These are phyloP conservation scores for Torulaspora maleeae DNA, from an alignment of 805 yeast genomes.

Conservation along the genomic window DNA sequence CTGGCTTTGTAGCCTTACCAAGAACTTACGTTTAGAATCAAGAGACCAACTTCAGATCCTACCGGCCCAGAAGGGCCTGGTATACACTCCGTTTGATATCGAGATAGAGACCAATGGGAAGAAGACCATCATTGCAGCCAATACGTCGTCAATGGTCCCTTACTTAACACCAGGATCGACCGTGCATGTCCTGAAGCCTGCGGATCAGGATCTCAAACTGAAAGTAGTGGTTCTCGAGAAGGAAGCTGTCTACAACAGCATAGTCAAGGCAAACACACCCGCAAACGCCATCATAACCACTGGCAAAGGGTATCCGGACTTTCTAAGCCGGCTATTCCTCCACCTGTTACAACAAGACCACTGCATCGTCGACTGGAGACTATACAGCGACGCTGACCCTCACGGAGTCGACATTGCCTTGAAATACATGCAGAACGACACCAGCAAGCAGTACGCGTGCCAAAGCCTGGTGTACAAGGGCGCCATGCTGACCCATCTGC, in stretches of 20 bases:
- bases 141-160: constrained; percentile 39
- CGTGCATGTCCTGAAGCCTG: constrained; percentile 1
- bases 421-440: constrained; percentile 36
- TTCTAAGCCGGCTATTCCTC: constrained; percentile 46
- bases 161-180: constrained; percentile 28
- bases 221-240: constrained; percentile 46
- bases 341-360: constrained; percentile 18
- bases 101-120: constrained; percentile 5
- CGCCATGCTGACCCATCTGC: constrained; percentile 16
- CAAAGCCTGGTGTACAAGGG: constrained; percentile 24
- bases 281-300: constrained; percentile 41
- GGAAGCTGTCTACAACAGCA: constrained; percentile 45
- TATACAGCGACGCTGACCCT: constrained; percentile 61
- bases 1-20: constrained; percentile 39
- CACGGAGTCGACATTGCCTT: constrained; percentile 57
- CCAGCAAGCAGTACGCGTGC: constrained; percentile 9
- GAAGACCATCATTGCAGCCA: constrained; percentile 6
- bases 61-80: constrained; percentile 60
- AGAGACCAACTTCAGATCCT: constrained; percentile 44
- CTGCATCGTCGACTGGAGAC: constrained; percentile 36
- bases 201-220: background rate
- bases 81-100: constrained; percentile 29
- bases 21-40: constrained; percentile 37
- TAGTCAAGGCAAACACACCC: constrained; percentile 16
- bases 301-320: constrained; percentile 70